These are phyloP conservation scores for Spergularia marina DNA, from an alignment of 148 eudicot species.

Conservation along the genomic window DNA sequence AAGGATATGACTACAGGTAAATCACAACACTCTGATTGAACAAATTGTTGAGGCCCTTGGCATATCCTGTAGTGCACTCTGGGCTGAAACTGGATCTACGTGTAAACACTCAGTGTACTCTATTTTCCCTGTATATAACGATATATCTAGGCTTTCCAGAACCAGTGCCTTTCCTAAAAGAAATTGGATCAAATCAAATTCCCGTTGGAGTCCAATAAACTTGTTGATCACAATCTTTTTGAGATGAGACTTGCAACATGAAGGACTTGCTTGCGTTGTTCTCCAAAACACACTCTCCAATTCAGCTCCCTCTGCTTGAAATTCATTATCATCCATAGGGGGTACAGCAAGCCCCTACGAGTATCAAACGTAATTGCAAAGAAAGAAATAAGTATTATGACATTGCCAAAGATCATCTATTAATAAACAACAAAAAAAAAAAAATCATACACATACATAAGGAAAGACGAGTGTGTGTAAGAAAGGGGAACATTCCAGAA, in stretches of 20 bases:
- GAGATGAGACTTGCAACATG: conserved; percentile 12
- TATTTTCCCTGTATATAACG: too few species aligned
- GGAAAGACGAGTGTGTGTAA: not conserved
- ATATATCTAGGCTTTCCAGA: conserved; percentile 18
- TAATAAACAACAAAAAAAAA: too few species aligned
- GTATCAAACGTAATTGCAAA: not conserved
- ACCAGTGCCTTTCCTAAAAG: not conserved
- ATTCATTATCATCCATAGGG: too few species aligned
- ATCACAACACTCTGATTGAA: too few species aligned
- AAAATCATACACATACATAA: too few species aligned
- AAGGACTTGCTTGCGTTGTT: conserved; percentile 7
- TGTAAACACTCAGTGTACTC: too few species aligned
- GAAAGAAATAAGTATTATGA: too few species aligned
- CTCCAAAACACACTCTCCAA: not conserved
- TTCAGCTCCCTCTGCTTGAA: not conserved
- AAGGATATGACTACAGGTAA: too few species aligned
- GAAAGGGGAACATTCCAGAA: not conserved
- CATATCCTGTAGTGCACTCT: too few species aligned
- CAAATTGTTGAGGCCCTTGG: too few species aligned
- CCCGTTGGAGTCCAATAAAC: not conserved
- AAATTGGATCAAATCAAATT: conserved; percentile 9
- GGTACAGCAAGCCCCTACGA: not conserved
- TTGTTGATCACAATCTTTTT: conserved; percentile 9
- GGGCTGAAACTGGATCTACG: too few species aligned
- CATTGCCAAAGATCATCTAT: too few species aligned